Conservation (phyloP, 2,329 filamentous ascomycete species). For the Aspergillus viridinutans region DNA sequence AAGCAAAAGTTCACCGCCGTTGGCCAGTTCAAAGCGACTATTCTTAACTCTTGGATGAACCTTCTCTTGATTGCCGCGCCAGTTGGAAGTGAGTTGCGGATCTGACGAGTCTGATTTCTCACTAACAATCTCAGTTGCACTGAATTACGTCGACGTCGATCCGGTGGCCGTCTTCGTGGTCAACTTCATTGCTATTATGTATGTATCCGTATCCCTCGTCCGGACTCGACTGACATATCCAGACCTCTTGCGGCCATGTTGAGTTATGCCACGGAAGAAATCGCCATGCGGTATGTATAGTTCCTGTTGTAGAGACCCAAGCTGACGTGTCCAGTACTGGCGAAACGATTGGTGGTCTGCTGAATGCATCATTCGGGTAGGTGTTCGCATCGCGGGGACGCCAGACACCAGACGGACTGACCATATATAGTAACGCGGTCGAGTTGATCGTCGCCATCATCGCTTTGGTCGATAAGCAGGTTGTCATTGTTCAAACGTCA, state of each 20-base stretch:
- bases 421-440: slow-evolving; percentile 63
- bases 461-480: slow-evolving; percentile 67
- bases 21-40: slow-evolving; percentile 56
- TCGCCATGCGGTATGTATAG: slow-evolving; percentile 55
- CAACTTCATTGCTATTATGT: slow-evolving; percentile 89
- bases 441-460: slow-evolving; percentile 87
- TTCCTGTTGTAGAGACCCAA: not conserved
- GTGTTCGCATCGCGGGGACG: not conserved
- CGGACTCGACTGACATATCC: not conserved
- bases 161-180: slow-evolving; percentile 71
- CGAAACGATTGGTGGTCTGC: slow-evolving; percentile 79
- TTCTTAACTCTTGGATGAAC: slow-evolving; percentile 85
- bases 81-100: slow-evolving; percentile 53
- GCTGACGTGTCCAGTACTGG: slow-evolving; percentile 51
- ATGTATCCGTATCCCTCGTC: slow-evolving; percentile 2
- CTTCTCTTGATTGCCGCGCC: slow-evolving; percentile 73
- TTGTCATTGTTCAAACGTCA: slow-evolving; percentile 87
- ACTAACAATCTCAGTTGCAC: slow-evolving; percentile 47
- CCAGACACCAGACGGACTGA: slow-evolving; percentile 3
- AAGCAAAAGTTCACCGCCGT: slow-evolving; percentile 35
- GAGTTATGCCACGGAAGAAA: slow-evolving; percentile 84
- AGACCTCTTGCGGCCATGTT: slow-evolving; percentile 77
- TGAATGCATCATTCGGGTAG: slow-evolving; percentile 81
- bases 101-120: not conserved
- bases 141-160: slow-evolving; percentile 61